Evolutionary conservation across 2,329 filamentous ascomycete genomes (phyloP).

Genomic region (Daldinia sp.): DNA sequence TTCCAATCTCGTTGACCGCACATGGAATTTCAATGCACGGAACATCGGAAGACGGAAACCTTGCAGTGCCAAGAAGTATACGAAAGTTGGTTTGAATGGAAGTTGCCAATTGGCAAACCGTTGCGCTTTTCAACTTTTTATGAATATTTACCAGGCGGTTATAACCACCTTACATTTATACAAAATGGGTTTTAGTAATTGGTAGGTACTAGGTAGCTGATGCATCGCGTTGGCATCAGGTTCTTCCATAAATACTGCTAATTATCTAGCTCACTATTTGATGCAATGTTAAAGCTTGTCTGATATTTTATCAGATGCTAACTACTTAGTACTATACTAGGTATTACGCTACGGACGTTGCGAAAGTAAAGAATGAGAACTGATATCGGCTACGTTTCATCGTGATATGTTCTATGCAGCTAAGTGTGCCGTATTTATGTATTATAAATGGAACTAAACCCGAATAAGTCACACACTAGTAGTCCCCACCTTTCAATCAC

Average conservation of each 20-base stretch:
- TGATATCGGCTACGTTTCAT: conserved; percentile 8
- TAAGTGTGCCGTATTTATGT: conserved; percentile 7
- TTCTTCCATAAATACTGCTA: neutral
- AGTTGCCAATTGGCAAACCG: neutral
- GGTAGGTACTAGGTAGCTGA: too few relatives aligned
- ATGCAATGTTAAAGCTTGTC: too few relatives aligned
- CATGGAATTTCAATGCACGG: conserved; percentile 5
- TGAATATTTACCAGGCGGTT: neutral
- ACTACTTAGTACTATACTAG: neutral
- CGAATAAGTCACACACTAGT: conserved; percentile 21
- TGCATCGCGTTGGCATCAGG: too few relatives aligned
- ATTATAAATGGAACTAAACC: conserved; percentile 27
- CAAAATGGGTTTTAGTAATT: too few relatives aligned
- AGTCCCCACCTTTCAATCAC: conserved; percentile 13
- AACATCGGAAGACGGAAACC: conserved; percentile 9
- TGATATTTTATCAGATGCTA: neutral
- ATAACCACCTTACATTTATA: too few relatives aligned
- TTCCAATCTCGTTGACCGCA: neutral
- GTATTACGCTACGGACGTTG: neutral
- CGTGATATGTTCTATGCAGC: conserved; percentile 11
- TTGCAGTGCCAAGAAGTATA: conserved; percentile 2
- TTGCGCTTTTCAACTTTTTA: conserved; percentile 9
- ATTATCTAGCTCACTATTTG: neutral
- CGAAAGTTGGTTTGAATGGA: neutral
- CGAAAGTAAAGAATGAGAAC: conserved; percentile 2